Evolutionary conservation across 2,329 filamentous ascomycete genomes (phyloP).

Genomic region (Metarhizium sp.): DNA sequence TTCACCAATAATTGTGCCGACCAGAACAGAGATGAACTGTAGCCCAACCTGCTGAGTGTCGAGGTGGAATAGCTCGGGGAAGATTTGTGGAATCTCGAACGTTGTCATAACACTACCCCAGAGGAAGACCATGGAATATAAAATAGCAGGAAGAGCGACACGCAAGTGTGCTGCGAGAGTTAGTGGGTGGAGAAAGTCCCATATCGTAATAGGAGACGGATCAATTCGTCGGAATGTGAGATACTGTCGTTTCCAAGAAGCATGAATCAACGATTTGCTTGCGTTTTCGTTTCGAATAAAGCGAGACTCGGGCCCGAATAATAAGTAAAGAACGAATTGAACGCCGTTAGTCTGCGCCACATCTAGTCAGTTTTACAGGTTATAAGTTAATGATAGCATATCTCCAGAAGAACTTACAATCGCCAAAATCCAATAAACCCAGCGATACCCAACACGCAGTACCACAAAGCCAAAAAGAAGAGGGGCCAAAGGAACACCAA

Average conservation of each 20-base stretch:
- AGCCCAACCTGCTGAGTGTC: constrained; percentile 48
- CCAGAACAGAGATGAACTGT: constrained; percentile 46
- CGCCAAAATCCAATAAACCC: constrained; percentile 50
- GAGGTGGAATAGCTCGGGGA: constrained; percentile 44
- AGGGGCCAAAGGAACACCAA: constrained; percentile 20
- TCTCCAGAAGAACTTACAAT: constrained; percentile 27
- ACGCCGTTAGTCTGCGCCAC: constrained; percentile 9
- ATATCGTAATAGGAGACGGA: constrained; percentile 2
- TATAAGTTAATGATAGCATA: no score
- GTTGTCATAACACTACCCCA: constrained; percentile 29
- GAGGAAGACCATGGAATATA: constrained; percentile 49
- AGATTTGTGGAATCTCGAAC: constrained; percentile 51
- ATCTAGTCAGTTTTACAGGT: no score
- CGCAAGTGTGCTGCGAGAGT: neutral
- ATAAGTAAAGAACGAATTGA: constrained; percentile 9
- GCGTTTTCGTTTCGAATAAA: constrained; percentile 2
- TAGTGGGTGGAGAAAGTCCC: constrained; percentile 11
- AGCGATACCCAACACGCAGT: constrained; percentile 41
- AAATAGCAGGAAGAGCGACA: constrained; percentile 27
- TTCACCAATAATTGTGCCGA: constrained; percentile 49
- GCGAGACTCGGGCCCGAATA: constrained; percentile 13
- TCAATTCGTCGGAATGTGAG: constrained; percentile 10
- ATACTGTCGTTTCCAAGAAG: neutral
- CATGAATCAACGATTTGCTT: neutral
- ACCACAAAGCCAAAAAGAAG: constrained; percentile 35